Percentiles rank a stretch among this genome's conserved stretches.
These are phyloP conservation scores for Neospermospora avenae DNA, from an alignment of 2,329 filamentous ascomycete genomes.

Conservation along the genomic window DNA sequence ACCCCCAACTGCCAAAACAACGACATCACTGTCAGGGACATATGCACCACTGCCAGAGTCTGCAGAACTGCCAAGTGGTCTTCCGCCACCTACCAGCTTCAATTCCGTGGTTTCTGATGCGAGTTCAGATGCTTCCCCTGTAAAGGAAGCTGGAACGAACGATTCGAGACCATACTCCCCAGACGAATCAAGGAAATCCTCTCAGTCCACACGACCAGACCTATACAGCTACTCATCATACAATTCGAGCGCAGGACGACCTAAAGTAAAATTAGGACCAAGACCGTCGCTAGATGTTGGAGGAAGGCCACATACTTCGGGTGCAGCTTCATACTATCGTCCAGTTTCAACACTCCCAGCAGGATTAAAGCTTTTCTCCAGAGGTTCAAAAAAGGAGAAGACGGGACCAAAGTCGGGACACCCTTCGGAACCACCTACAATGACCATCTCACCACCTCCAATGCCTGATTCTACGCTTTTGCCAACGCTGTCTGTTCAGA, in stretches of 20 bases:
- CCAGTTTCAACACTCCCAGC: slow-evolving; percentile 78
- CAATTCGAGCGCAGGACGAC: slow-evolving; percentile 50
- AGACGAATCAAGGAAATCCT: slow-evolving; percentile 37
- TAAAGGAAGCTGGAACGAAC: neutral
- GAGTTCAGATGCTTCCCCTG: slow-evolving; percentile 6
- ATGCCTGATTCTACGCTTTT: slow-evolving; percentile 30
- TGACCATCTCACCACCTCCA: slow-evolving; percentile 30
- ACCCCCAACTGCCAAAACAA: slow-evolving; percentile 29
- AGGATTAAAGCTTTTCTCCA: slow-evolving; percentile 69
- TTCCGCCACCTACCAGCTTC: slow-evolving; percentile 14
- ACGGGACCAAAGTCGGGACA: slow-evolving; percentile 40
- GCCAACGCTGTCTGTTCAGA: slow-evolving; percentile 28
- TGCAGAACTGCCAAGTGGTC: slow-evolving; percentile 16
- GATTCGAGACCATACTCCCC: slow-evolving; percentile 19
- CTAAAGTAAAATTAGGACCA: slow-evolving; percentile 86
- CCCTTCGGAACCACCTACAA: slow-evolving; percentile 28
- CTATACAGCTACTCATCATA: slow-evolving; percentile 49
- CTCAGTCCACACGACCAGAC: slow-evolving; percentile 51
- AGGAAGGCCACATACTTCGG: slow-evolving; percentile 56
- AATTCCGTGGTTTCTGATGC: slow-evolving; percentile 20
- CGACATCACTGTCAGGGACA: slow-evolving; percentile 16
- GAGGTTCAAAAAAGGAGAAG: slow-evolving; percentile 52
- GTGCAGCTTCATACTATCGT: slow-evolving; percentile 57
- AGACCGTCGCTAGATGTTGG: slow-evolving; percentile 70
- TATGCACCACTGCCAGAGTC: slow-evolving; percentile 14